Conservation (phyloP, 495 filamentous ascomycete species). For the Talaromyces liani region DNA sequence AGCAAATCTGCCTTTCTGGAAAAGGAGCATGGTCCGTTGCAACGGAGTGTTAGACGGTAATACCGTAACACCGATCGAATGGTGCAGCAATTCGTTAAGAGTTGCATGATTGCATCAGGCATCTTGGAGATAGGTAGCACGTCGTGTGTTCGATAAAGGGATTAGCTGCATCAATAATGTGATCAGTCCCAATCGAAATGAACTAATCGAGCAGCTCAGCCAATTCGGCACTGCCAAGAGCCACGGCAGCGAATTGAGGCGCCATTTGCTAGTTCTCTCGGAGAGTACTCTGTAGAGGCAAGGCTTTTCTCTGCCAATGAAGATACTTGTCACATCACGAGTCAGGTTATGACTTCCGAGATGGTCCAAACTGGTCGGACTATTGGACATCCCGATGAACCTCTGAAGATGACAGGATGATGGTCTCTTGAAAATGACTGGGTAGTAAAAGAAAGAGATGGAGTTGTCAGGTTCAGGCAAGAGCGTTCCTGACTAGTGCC, state of each 20-base stretch:
- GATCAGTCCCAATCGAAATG: neutral
- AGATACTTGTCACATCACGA: slow-evolving; percentile 1
- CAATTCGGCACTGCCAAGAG: slow-evolving; percentile 1
- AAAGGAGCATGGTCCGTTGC: neutral
- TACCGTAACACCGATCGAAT: neutral
- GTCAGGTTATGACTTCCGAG: neutral
- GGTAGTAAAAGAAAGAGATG: neutral
- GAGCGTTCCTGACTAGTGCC: neutral
- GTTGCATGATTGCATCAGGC: neutral
- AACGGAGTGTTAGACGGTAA: neutral
- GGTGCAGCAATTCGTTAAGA: neutral
- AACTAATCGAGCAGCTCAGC: neutral
- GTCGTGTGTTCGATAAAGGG: neutral
- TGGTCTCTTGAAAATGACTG: neutral
- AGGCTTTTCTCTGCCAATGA: neutral
- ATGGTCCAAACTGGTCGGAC: neutral
- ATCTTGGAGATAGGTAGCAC: neutral
- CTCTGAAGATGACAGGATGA: neutral
- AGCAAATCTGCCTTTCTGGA: neutral
- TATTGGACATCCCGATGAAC: neutral
- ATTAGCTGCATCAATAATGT: slow-evolving; percentile 3
- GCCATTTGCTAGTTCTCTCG: neutral
- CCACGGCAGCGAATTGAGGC: neutral
- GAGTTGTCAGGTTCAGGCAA: neutral
- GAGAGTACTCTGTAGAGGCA: neutral